Evolutionary conservation across 495 filamentous ascomycete species (phyloP).

Genomic region (Penicillium antarcticum): DNA sequence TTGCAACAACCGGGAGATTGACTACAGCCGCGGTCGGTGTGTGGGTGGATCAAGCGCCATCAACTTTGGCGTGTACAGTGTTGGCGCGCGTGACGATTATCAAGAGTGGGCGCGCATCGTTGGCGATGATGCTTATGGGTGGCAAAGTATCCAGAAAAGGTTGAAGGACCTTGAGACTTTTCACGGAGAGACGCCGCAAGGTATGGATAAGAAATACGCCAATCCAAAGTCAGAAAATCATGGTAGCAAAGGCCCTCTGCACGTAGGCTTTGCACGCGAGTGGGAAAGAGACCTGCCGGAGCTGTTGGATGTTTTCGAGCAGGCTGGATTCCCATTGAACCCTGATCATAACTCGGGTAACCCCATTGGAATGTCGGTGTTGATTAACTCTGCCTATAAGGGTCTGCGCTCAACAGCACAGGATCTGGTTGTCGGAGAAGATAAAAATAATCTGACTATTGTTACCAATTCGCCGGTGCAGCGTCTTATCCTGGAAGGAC

Average conservation of each 20-base stretch:
- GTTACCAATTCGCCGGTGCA: slow-evolving; percentile 42
- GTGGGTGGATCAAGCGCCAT: slow-evolving; percentile 57
- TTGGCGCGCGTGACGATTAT: slow-evolving; percentile 55
- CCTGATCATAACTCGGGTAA: slow-evolving; percentile 54
- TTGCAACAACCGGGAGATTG: slow-evolving; percentile 42
- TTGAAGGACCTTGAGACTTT: slow-evolving; percentile 51
- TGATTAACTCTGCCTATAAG: slow-evolving; percentile 41
- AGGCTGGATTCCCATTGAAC: slow-evolving; percentile 44
- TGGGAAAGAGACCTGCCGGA: slow-evolving; percentile 46
- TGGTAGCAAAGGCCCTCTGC: slow-evolving; percentile 44
- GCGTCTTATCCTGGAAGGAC: slow-evolving; percentile 47
- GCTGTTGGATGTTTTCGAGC: slow-evolving; percentile 33
- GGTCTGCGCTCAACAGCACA: slow-evolving; percentile 47
- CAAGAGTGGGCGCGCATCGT: slow-evolving; percentile 45
- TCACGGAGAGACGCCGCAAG: slow-evolving; percentile 38
- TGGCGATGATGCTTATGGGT: slow-evolving; percentile 40
- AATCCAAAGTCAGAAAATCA: slow-evolving; percentile 32
- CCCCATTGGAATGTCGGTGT: slow-evolving; percentile 50
- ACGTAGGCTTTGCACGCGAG: slow-evolving; percentile 38
- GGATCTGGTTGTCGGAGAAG: slow-evolving; percentile 35
- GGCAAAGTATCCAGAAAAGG: slow-evolving; percentile 37
- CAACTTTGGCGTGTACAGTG: slow-evolving; percentile 56
- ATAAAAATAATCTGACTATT: slow-evolving; percentile 47
- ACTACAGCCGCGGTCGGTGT: slow-evolving; percentile 54
- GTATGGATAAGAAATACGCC: slow-evolving; percentile 30